Evolutionary conservation across 108 stramenopile species (phyloP), one percentile per base, ranked within the genome.

Genomic region (Nitzschia palea): DNA sequence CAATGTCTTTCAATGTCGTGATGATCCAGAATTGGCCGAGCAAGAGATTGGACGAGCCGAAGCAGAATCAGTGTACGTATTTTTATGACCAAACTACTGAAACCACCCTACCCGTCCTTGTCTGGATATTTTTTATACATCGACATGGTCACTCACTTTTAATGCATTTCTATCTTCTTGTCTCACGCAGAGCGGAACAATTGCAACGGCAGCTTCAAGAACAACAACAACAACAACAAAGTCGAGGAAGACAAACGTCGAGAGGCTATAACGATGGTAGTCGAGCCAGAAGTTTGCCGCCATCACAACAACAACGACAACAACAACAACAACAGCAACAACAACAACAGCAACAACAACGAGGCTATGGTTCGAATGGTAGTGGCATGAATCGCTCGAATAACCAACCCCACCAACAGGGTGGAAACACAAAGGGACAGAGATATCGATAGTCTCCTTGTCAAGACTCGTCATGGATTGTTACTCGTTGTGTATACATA

Each of bases 1-100:
- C 10, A 79, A 54, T 48, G 25, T 83, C 25, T 83, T 89, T 55
- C 70, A 64, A 17, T 93, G 85, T 55, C 29, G 70, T 0, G 75
- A 73, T 35, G 73, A 83, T 43, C 33, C 57, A 22, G 58, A 56
- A 30, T 28, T 81, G 50, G 81, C 68, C 2, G 18, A 37, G 45
- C 58, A 70, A n/a, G 88, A 93, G 73, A 73, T 93, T 31, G 82
- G 82, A 53, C 57, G 78, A 40, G 86, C 90, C 0, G 74, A 67
- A 65, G 60, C 74, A 14, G 37, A 71, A 33, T 72, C 78, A 9
- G 29, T 80, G 81, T 82, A 79, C 77, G 85, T 82, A 37, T 0
- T 53, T n/a, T n/a, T n/a, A n/a, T n/a, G n/a, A n/a, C n/a, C n/a
- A n/a, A n/a, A n/a, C n/a, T n/a, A n/a, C n/a, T n/a, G n/a, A n/a